Base-by-base conservation (phyloP, 177 flowering plant genomes). In the Telopea speciosissima region DNA sequence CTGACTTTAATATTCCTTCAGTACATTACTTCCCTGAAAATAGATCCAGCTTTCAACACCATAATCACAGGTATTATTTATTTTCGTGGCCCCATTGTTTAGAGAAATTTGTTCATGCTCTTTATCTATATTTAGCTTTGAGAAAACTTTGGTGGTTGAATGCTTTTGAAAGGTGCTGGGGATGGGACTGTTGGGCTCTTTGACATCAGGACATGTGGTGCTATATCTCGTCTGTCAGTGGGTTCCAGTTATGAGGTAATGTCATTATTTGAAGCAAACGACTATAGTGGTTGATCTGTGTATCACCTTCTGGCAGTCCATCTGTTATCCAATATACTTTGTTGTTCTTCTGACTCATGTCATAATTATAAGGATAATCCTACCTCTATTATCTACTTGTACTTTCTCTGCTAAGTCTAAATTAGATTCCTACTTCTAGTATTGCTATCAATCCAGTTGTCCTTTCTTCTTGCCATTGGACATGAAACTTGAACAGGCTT, bases 151-250 rank as follows among this genome's bases (percentile, higher is more conserved):
- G 17, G 19, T 49, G 17, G 3, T 49, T 12, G 54, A 1, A 49
- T 49, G 19, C 54, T 49, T 49, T 49, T 49, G 17, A 54, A 54
- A 68, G 71, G 71, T 68, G 71, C 71, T 58, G 63, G 71, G 33
- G 71, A 68, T 68, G 71, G 71, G 25, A 68, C 71, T 24, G 40
- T 68, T 17, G 71, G 71, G 21, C 44, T 56, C 12, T 56, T 68
- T 59, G 71, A 56, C 44, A 59, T 58, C 26, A 24, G 63, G 62
- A 56, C 63, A 19, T 56, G 71, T 68, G 71, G 71, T n/a, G 71
- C 22, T 22, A 68, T 49, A 49, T 49, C 54, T 49, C 54, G 54
- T 16, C 54, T 49, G 54, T 49, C 54, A 12, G 54, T 49, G 54
- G 54, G 54, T 3, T 13, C 54, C 17, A 49, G 54, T 49, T 49